Conservation (phyloP, 2,329 filamentous ascomycete genomes). For the Harringtonia aguacate region DNA sequence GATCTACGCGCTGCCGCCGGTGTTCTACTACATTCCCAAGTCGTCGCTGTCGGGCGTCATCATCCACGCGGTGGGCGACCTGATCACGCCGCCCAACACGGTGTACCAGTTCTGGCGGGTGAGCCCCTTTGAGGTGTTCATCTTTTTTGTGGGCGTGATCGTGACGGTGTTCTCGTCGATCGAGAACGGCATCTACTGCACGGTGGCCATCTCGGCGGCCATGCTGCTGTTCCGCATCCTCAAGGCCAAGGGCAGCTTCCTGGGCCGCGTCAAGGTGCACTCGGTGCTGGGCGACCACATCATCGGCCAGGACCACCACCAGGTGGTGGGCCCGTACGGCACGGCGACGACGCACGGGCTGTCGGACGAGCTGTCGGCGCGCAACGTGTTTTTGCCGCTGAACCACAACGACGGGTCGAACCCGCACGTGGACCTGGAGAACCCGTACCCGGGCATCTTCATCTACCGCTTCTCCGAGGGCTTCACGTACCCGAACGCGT, state of each 20-base stretch:
- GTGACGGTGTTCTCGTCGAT: slow-evolving; percentile 83
- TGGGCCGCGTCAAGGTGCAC: slow-evolving; percentile 75
- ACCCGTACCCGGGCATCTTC: slow-evolving; percentile 84
- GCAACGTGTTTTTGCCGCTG: slow-evolving; percentile 80
- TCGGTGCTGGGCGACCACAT: slow-evolving; percentile 71
- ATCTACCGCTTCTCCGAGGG: slow-evolving; percentile 93
- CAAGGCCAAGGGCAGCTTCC: slow-evolving; percentile 71
- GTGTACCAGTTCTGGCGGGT: slow-evolving; percentile 94
- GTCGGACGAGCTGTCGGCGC: slow-evolving; percentile 36
- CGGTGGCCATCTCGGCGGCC: slow-evolving; percentile 64
- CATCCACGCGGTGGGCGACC: slow-evolving; percentile 71
- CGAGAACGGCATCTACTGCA: slow-evolving; percentile 86
- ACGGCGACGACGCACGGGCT: slow-evolving; percentile 43
- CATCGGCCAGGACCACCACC: slow-evolving; percentile 46
- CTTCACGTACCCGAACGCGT: slow-evolving; percentile 93
- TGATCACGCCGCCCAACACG: slow-evolving; percentile 83
- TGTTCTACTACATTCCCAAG: slow-evolving; percentile 74
- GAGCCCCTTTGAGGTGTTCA: slow-evolving; percentile 77
- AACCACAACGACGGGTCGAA: slow-evolving; percentile 87
- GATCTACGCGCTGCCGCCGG: slow-evolving; percentile 64
- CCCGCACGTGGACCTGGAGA: slow-evolving; percentile 66
- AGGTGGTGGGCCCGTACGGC: slow-evolving; percentile 37
- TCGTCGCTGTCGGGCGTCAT: slow-evolving; percentile 64
- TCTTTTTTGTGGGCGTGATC: slow-evolving; percentile 88
- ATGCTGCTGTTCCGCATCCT: slow-evolving; percentile 76